Evolutionary conservation across 371 early-diverging fungal genomes (phyloP).

Genomic region (Circinella minor): DNA sequence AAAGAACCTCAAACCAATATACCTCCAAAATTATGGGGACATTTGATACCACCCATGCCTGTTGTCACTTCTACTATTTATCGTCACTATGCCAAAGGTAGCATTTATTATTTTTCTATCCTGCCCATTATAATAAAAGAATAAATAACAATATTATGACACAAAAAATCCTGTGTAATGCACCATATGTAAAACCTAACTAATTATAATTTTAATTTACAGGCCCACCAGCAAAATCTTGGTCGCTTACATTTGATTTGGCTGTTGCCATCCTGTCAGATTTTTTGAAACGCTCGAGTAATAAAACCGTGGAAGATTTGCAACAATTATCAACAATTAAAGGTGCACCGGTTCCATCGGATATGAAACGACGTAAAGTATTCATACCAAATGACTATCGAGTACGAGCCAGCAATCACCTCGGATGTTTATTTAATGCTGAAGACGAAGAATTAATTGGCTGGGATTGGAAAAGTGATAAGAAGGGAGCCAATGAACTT

Average conservation of each 20-base stretch:
- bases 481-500: constrained; percentile 23
- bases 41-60: constrained; percentile 23
- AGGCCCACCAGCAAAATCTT: constrained; percentile 52
- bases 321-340: constrained; percentile 32
- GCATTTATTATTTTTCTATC: background rate
- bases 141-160: background rate
- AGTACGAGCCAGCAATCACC: constrained; percentile 29
- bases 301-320: constrained; percentile 43
- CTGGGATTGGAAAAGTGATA: constrained; percentile 47
- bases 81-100: constrained; percentile 25
- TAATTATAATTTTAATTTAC: too few relatives aligned
- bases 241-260: constrained; percentile 44
- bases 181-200: background rate
- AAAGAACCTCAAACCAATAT: constrained; percentile 13
- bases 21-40: constrained; percentile 16
- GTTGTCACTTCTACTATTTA: constrained; percentile 23
- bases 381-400: constrained; percentile 34
- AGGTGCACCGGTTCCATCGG: constrained; percentile 35
- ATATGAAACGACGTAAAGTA: constrained; percentile 25
- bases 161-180: background rate
- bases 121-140: background rate
- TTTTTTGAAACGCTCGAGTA: constrained; percentile 30
- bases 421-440: constrained; percentile 23
- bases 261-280: constrained; percentile 38
- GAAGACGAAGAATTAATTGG: constrained; percentile 34